Conservation (phyloP, 1,139 yeast genomes). For the Suhomyces bribrorum region DNA sequence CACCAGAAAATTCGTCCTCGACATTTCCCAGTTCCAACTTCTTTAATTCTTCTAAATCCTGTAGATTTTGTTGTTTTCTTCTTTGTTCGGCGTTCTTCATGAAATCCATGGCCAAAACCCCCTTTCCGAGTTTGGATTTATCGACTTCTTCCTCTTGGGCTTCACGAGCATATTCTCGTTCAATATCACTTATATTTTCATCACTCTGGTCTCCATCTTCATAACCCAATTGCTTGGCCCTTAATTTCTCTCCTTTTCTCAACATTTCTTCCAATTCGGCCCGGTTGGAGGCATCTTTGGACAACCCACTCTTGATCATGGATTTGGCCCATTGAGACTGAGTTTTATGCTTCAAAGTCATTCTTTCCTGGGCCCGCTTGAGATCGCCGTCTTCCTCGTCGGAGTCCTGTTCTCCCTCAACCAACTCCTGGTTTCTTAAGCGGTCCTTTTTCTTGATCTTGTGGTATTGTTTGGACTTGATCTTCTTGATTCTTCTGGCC, state of each 20-base stretch:
- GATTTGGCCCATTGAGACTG: slow-evolving; percentile 89
- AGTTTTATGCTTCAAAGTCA: slow-evolving; percentile 87
- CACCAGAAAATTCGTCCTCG: slow-evolving; percentile 24
- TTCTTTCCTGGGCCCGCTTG: slow-evolving; percentile 85
- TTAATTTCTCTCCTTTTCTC: slow-evolving; percentile 77
- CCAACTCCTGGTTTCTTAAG: slow-evolving; percentile 64
- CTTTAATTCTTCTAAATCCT: slow-evolving; percentile 53
- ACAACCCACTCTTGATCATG: slow-evolving; percentile 85
- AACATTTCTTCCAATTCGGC: slow-evolving; percentile 94
- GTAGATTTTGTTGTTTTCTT: slow-evolving; percentile 55
- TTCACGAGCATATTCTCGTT: slow-evolving; percentile 41
- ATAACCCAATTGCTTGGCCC: slow-evolving; percentile 71
- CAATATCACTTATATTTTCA: slow-evolving; percentile 53
- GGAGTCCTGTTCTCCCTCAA: slow-evolving; percentile 62
- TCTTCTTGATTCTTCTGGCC: slow-evolving; percentile 88
- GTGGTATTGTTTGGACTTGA: slow-evolving; percentile 87
- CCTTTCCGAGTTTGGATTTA: slow-evolving; percentile 65
- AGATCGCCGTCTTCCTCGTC: slow-evolving; percentile 67
- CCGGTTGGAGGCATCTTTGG: slow-evolving; percentile 81
- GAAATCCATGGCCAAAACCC: slow-evolving; percentile 90
- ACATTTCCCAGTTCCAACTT: slow-evolving; percentile 43
- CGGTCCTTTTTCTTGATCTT: slow-evolving; percentile 85
- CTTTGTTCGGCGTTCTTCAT: slow-evolving; percentile 85
- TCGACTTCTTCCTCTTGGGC: slow-evolving; percentile 33
- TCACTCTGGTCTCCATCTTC: slow-evolving; percentile 56